Base-by-base conservation (phyloP, 306 rosid genomes). In the Corylus avellana region DNA sequence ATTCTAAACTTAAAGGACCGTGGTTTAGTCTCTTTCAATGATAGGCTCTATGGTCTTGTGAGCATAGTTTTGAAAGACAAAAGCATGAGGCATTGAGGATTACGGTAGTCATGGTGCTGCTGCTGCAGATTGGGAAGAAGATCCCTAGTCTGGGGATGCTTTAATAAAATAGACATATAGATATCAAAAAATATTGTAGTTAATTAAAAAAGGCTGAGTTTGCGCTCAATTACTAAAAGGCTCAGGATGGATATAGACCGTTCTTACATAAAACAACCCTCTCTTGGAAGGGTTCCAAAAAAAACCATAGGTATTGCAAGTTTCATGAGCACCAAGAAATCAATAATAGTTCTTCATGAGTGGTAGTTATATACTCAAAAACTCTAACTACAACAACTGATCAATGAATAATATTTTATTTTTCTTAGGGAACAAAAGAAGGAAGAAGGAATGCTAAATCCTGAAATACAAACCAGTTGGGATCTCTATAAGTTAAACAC, bases 241-340 rank as follows among this genome's bases (percentile, higher is more conserved):
- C 58, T 5, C 8, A 17, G 0, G 58, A 54, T 17, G 20, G 58
- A 54, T 9, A 54, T 16, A 11, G 58, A 2, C 2, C 35, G 35
- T 32, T 32, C 35, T 32, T 32, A 32, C 35, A 32, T 32, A 32
- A 32, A 32, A 32, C 35, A 32, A 32, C 35, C 35, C 35, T 32
- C 35, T 32, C 35, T 32, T 32, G 35, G 35, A 32, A 32, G 35
- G 35, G 35, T 32, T 32, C 35, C 35, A 35, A 3, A 2, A 62
- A 1, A 17, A 6, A 62, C 42, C n/a, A 29, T 62, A 62, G 0
- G 69, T 27, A 22, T 62, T 12, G 69, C 44, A 4, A 2, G 37
- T 27, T 62, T 62, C 69, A 27, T 62, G 69, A 29, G 69, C 44
- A 62, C 69, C 69, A 29, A 27, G 14, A 29, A 62, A 62, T n/a